These are phyloP conservation scores for Tetrapisispora fleetii DNA, from an alignment of 805 yeast genomes.

Conservation along the genomic window DNA sequence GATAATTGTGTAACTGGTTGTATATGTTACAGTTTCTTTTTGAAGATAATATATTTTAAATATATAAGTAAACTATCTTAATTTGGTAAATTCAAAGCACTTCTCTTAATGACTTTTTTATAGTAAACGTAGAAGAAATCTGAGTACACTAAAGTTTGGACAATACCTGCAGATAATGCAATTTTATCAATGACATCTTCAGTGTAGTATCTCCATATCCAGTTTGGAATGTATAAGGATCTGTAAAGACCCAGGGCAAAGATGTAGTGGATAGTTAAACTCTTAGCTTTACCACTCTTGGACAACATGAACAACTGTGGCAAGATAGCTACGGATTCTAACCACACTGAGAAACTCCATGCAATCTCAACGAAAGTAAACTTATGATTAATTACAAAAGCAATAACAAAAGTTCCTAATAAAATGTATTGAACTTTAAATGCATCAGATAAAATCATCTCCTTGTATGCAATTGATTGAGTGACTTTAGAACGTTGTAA, in stretches of 20 bases:
- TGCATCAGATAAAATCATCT: slow-evolving; percentile 55
- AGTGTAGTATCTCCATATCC: slow-evolving; percentile 74
- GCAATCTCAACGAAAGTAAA: slow-evolving; percentile 52
- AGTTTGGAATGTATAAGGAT: slow-evolving; percentile 83
- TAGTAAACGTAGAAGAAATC: slow-evolving; percentile 94
- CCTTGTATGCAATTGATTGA: slow-evolving; percentile 45
- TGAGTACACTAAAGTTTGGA: slow-evolving; percentile 82
- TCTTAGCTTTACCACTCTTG: slow-evolving; percentile 78
- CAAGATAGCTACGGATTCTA: slow-evolving; percentile 82
- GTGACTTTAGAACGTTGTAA: slow-evolving; percentile 37
- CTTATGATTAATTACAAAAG: slow-evolving; percentile 55
- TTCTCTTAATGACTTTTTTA: slow-evolving; percentile 66
- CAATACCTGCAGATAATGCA: slow-evolving; percentile 66
- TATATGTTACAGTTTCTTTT: not conserved
- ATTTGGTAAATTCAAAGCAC: slow-evolving; percentile 60
- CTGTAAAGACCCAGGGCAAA: slow-evolving; percentile 89
- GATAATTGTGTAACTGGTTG: no score
- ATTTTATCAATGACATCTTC: slow-evolving; percentile 58
- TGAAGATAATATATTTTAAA: no score
- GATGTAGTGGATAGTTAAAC: slow-evolving; percentile 83
- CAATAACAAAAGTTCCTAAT: slow-evolving; percentile 48
- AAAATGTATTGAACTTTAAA: slow-evolving; percentile 67
- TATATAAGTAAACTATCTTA: not conserved
- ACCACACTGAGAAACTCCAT: slow-evolving; percentile 90
- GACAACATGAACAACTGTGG: slow-evolving; percentile 91